phyloP scores from a whole-genome alignment of 108 stramenopile genomes.

The Stephanodiscus minutulus region DNA sequence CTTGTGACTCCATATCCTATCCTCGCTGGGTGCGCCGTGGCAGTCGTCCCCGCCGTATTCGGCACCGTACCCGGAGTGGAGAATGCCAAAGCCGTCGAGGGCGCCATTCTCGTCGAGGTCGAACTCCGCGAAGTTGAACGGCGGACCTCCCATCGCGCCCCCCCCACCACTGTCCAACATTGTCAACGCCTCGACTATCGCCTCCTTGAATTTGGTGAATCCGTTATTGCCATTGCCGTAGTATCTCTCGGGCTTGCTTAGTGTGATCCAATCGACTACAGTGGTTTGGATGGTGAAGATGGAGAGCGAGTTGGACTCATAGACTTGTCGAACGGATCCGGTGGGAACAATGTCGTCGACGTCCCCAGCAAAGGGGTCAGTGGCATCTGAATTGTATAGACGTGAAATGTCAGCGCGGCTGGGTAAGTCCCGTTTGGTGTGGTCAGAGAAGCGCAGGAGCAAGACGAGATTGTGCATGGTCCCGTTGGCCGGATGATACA shows the following conservation, averaged over 20 bases:
- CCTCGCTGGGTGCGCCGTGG: slow-evolving; percentile 19
- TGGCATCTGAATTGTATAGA: slow-evolving; percentile 47
- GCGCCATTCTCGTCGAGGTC: slow-evolving; percentile 35
- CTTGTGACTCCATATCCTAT: slow-evolving; percentile 58
- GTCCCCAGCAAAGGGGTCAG: neutral
- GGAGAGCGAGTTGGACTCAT: slow-evolving; percentile 35
- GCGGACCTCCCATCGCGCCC: no score
- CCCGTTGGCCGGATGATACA: slow-evolving; percentile 10
- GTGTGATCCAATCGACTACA: slow-evolving; percentile 53
- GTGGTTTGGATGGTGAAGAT: slow-evolving; percentile 35
- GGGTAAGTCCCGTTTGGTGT: slow-evolving; percentile 38
- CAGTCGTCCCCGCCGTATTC: slow-evolving; percentile 65
- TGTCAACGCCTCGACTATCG: slow-evolving; percentile 29
- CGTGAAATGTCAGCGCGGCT: slow-evolving; percentile 44
- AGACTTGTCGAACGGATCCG: slow-evolving; percentile 43
- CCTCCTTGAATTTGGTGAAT: slow-evolving; percentile 34
- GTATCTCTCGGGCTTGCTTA: slow-evolving; percentile 52
- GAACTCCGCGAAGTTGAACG: slow-evolving; percentile 23
- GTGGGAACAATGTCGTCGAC: slow-evolving; percentile 40
- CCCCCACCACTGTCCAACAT: neutral
- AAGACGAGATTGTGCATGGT: slow-evolving; percentile 53
- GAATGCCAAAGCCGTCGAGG: slow-evolving; percentile 62
- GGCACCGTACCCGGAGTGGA: slow-evolving; percentile 79
- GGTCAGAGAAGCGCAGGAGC: slow-evolving; percentile 59
- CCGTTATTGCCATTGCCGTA: slow-evolving; percentile 54